phyloP scores from a whole-genome alignment of 441 rosid genomes.

The Arabidopsis lyrata region DNA sequence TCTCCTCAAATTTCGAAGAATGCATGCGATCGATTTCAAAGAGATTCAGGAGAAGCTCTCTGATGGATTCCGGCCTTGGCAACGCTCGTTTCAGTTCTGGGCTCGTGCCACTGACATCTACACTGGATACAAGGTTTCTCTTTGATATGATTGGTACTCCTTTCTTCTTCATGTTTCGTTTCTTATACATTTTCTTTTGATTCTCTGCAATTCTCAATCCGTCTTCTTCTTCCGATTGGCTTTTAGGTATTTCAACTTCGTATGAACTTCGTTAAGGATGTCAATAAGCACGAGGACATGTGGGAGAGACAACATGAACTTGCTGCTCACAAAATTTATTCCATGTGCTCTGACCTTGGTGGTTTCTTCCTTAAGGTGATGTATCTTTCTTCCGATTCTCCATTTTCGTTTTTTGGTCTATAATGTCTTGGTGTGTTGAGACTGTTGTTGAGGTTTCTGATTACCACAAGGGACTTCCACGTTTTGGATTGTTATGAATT shows the following conservation, averaged over 20 bases:
- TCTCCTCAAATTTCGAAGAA: neutral
- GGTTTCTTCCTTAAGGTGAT: conserved; percentile 97
- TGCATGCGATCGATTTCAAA: conserved; percentile 65
- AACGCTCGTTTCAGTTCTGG: conserved; percentile 97
- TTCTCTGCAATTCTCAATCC: neutral
- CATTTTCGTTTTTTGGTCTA: neutral
- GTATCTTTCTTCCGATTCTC: neutral
- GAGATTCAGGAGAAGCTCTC: conserved; percentile 72
- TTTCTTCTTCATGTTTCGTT: conserved; percentile 3
- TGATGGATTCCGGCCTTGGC: conserved; percentile 77
- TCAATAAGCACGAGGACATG: conserved; percentile 78
- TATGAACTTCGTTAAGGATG: conserved; percentile 78
- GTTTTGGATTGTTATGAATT: neutral
- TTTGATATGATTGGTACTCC: conserved; percentile 32
- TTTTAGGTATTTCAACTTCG: conserved; percentile 77
- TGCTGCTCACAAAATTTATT: conserved; percentile 88
- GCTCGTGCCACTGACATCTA: conserved; percentile 83
- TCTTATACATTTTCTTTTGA: neutral
- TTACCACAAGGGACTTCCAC: neutral
- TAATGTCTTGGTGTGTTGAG: neutral
- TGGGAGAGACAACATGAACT: conserved; percentile 93
- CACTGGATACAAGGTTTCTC: conserved; percentile 87
- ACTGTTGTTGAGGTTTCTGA: conserved; percentile 2
- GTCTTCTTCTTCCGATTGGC: neutral
- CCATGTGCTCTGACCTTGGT: conserved; percentile 91